A percentile compares a stretch with the other conserved stretches of the same genome.
These are phyloP conservation scores for Phaeotremella skinneri DNA, from an alignment of 768 basidiomycete species.

Conservation along the genomic window DNA sequence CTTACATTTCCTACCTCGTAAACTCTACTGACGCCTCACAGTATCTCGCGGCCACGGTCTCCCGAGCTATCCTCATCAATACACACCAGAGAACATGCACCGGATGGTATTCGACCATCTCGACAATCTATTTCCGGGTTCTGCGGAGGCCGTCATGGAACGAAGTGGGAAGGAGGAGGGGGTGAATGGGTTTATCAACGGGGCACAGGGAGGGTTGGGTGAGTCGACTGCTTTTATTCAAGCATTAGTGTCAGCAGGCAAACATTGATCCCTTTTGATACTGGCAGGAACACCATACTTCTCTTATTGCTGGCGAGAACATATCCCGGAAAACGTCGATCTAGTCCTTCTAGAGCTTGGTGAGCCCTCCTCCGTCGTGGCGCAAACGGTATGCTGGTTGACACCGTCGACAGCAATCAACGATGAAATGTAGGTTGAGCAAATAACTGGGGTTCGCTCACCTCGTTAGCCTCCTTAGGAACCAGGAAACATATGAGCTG, in stretches of 20 bases:
- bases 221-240: slow-evolving; percentile 5
- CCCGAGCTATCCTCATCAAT: slow-evolving; percentile 11
- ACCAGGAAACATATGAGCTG: slow-evolving; percentile 41
- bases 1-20: neutral
- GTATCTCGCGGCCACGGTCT: slow-evolving; percentile 31
- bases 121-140: slow-evolving; percentile 24
- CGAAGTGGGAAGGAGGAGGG: slow-evolving; percentile 20
- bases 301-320: slow-evolving; percentile 47
- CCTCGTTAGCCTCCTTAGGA: slow-evolving; percentile 22
- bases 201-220: slow-evolving; percentile 46
- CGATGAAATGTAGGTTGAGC: slow-evolving; percentile 31
- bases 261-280: neutral
- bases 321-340: slow-evolving; percentile 48
- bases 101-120: slow-evolving; percentile 38
- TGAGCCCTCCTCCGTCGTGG: slow-evolving; percentile 13
- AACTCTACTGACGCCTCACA: slow-evolving; percentile 5
- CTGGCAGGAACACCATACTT: slow-evolving; percentile 42
- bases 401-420: slow-evolving; percentile 23
- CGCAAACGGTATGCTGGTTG: neutral
- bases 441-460: neutral
- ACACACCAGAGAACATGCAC: slow-evolving; percentile 27
- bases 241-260: neutral
- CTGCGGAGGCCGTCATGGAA: slow-evolving; percentile 13
- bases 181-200: slow-evolving; percentile 42
- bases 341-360: slow-evolving; percentile 46